Evolutionary conservation across 768 basidiomycete genomes (phyloP).

Genomic region (Termitomyces sp.): DNA sequence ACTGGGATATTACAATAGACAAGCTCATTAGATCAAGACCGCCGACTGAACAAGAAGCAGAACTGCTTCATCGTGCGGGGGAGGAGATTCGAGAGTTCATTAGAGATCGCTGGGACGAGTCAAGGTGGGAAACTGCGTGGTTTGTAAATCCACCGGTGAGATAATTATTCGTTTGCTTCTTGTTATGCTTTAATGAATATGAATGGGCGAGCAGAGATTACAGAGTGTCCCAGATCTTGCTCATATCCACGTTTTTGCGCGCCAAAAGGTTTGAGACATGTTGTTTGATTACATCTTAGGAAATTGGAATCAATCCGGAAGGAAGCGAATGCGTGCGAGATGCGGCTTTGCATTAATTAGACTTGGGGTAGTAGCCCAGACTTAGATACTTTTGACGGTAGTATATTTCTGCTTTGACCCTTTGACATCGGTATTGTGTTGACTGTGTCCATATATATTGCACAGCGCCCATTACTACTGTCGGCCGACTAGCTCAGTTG

Average conservation of each 20-base stretch:
- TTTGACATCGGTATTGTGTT: too few species aligned
- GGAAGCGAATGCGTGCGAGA: too few species aligned
- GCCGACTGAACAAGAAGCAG: slow-evolving; percentile 49
- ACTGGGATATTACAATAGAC: slow-evolving; percentile 67
- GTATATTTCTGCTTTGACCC: too few species aligned
- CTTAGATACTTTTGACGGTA: too few species aligned
- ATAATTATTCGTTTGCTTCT: slow-evolving; percentile 1
- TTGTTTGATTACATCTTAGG: not conserved
- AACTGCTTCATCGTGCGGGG: slow-evolving; percentile 44
- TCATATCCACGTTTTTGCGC: slow-evolving; percentile 85
- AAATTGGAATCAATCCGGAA: too few species aligned
- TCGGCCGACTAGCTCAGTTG: slow-evolving; percentile 77
- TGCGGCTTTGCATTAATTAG: not conserved
- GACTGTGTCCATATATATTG: too few species aligned
- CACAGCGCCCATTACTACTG: too few species aligned
- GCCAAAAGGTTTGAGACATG: slow-evolving; percentile 31
- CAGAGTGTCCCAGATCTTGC: slow-evolving; percentile 80
- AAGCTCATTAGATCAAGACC: slow-evolving; percentile 47
- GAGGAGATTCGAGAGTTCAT: slow-evolving; percentile 61
- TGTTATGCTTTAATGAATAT: not conserved
- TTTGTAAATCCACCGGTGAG: slow-evolving; percentile 85
- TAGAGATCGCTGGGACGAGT: slow-evolving; percentile 58
- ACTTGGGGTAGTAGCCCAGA: too few species aligned
- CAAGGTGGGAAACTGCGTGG: slow-evolving; percentile 88
- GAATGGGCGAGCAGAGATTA: slow-evolving; percentile 46